These are phyloP conservation scores for Micractinium conductrix DNA, from an alignment of 139 green algal species.

Conservation along the genomic window DNA sequence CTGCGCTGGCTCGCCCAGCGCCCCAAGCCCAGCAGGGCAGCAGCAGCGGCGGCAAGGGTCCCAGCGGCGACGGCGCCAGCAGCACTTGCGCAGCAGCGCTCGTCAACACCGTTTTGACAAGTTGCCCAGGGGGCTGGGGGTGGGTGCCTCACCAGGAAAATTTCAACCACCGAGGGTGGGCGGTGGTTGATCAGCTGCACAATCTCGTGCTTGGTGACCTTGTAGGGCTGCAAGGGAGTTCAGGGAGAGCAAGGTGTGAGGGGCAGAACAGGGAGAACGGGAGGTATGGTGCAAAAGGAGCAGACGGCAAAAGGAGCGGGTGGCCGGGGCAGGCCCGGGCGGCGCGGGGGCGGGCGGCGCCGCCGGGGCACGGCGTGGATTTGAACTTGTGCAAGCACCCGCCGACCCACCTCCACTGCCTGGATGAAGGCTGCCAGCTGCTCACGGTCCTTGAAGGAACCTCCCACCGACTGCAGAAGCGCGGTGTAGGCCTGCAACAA, in stretches of 20 bases:
- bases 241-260: background rate
- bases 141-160: slow-evolving; percentile 62
- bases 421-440: slow-evolving; percentile 48
- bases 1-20: too few relatives aligned
- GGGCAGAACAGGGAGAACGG: background rate
- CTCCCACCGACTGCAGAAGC: slow-evolving; percentile 30
- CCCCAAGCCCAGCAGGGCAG: too few relatives aligned
- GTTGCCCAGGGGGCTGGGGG: too few relatives aligned
- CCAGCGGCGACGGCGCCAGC: too few relatives aligned
- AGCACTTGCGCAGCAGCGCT: too few relatives aligned
- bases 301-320: background rate
- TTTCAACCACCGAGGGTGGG: slow-evolving; percentile 54
- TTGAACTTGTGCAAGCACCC: background rate
- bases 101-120: too few relatives aligned
- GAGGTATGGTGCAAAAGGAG: background rate
- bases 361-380: background rate
- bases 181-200: slow-evolving; percentile 68
- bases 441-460: slow-evolving; percentile 17
- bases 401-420: slow-evolving; percentile 38
- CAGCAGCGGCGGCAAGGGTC: too few relatives aligned
- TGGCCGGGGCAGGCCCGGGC: background rate
- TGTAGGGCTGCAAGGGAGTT: slow-evolving; percentile 34
- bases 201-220: slow-evolving; percentile 55
- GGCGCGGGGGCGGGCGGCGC: background rate
- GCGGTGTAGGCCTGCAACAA: slow-evolving; percentile 40